phyloP scores from a whole-genome alignment of 1,139 yeast genomes.

The Lodderomyces pseudojiufengensis region DNA sequence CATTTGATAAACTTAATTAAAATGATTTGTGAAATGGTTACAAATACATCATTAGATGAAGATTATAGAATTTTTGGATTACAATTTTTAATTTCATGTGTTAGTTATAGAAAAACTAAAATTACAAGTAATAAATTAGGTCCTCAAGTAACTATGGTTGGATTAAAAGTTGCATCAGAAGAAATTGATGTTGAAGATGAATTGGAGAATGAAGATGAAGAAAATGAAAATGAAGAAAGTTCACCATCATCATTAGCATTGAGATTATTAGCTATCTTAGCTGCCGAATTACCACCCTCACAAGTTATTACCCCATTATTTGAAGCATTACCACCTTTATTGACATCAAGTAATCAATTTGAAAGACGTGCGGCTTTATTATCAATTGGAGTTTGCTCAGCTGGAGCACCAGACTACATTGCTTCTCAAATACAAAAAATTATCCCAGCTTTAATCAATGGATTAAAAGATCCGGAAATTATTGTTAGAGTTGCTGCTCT shows the following conservation, averaged over 20 bases:
- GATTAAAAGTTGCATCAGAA: slow-evolving; percentile 76
- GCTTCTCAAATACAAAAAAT: slow-evolving; percentile 72
- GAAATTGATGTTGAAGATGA: slow-evolving; percentile 71
- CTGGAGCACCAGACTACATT: slow-evolving; percentile 93
- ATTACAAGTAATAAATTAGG: slow-evolving; percentile 67
- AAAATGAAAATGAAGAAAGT: slow-evolving; percentile 89
- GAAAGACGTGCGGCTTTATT: slow-evolving; percentile 88
- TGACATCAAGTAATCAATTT: slow-evolving; percentile 60
- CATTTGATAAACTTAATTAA: slow-evolving; percentile 65
- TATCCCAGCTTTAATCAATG: slow-evolving; percentile 68
- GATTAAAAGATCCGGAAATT: slow-evolving; percentile 74
- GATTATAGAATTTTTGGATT: slow-evolving; percentile 82
- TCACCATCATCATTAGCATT: slow-evolving; percentile 76
- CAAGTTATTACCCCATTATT: slow-evolving; percentile 84
- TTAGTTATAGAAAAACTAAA: slow-evolving; percentile 69
- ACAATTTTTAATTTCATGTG: slow-evolving; percentile 78
- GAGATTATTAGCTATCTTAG: slow-evolving; percentile 72
- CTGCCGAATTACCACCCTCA: slow-evolving; percentile 85
- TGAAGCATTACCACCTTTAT: slow-evolving; percentile 60
- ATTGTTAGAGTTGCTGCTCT: slow-evolving; percentile 85
- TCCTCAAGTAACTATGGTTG: slow-evolving; percentile 70
- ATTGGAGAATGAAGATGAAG: slow-evolving; percentile 76
- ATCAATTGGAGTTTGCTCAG: slow-evolving; percentile 77
- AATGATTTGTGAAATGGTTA: slow-evolving; percentile 72
- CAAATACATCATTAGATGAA: slow-evolving; percentile 65